These are phyloP conservation scores for Fusarium goolgardi DNA, from an alignment of 2,329 filamentous ascomycete species.

Conservation along the genomic window DNA sequence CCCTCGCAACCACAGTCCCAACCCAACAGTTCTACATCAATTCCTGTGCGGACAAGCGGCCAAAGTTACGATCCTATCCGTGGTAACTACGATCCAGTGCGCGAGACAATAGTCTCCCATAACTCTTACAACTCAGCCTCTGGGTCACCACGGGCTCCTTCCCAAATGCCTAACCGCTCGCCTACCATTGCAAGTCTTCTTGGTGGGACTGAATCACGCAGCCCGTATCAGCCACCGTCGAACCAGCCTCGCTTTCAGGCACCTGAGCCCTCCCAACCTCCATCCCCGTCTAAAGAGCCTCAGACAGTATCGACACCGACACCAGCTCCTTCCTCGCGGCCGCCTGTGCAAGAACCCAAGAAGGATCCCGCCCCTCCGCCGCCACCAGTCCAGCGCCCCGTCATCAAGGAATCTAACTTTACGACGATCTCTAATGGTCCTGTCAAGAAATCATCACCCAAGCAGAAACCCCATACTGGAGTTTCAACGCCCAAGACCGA, in stretches of 20 bases:
- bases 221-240: conserved; percentile 43
- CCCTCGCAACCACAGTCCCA: conserved; percentile 40
- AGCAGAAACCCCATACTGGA: conserved; percentile 58
- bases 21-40: conserved; percentile 56
- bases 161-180: conserved; percentile 62
- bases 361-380: conserved; percentile 54
- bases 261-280: conserved; percentile 56
- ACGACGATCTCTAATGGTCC: conserved; percentile 56
- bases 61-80: conserved; percentile 92
- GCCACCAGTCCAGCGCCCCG: conserved; percentile 49
- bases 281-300: conserved; percentile 57
- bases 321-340: conserved; percentile 51
- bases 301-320: conserved; percentile 48
- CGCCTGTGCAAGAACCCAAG: conserved; percentile 51
- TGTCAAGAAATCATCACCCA: conserved; percentile 61
- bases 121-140: conserved; percentile 60
- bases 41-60: conserved; percentile 72
- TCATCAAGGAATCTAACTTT: conserved; percentile 55
- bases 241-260: conserved; percentile 50
- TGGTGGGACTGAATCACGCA: conserved; percentile 53
- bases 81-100: conserved; percentile 74
- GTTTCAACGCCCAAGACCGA: conserved; percentile 62
- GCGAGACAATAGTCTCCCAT: conserved; percentile 69
- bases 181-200: conserved; percentile 93
- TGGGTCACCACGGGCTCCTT: conserved; percentile 61